Evolutionary conservation across 768 basidiomycete genomes (phyloP), one percentile per base, ranked within the genome.

Genomic region (Rhizopogon rudus): DNA sequence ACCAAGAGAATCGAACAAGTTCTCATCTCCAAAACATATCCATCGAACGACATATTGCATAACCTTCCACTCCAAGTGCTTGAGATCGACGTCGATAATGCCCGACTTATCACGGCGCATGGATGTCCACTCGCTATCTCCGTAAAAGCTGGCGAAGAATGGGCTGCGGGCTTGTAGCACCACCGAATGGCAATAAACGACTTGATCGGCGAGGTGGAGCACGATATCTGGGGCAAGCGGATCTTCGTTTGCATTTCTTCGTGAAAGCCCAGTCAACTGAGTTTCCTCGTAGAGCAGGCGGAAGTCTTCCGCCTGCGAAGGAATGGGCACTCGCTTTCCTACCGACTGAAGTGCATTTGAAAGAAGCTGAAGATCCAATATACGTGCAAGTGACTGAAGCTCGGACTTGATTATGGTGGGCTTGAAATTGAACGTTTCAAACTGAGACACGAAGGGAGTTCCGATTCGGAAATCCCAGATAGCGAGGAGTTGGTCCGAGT

Each of bases 71-170:
- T 73, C 71, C 56, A 93, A 61, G 69, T 97, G 93, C 55, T 67
- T 67, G 75, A 98, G 73, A 60, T 91, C 71, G 42, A 98, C 70
- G n/a, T 70, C 68, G 7, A 96, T 61, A 10, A 77, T 71, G 1
- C 85, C 88, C 6, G 73, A 64, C 62, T 65, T 16, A 57, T 73
- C 73, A 76, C 84, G 81, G 29, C 93, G 78, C 39, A 77, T 75
- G 25, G 53, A 63, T 12, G 90, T 91, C 95, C 97, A 99, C 35
- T 83, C 90, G 14, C 76, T 72, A 61, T 93, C 85, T 41, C 83
- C 83, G 67, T 96, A 93, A 71, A 99, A 87, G 33, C 81, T 81
- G 9, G 83, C 74, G 65, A 99, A 98, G 62, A 97, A 88, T 2
- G 81, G 79, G 22, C 88, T 93, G 1, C 95, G 81, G 0, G 92